A percentile compares a stretch with the other conserved stretches of the same genome.
These are phyloP conservation scores for Pachyrhizus erosus DNA, from an alignment of 306 rosid species.

Conservation along the genomic window DNA sequence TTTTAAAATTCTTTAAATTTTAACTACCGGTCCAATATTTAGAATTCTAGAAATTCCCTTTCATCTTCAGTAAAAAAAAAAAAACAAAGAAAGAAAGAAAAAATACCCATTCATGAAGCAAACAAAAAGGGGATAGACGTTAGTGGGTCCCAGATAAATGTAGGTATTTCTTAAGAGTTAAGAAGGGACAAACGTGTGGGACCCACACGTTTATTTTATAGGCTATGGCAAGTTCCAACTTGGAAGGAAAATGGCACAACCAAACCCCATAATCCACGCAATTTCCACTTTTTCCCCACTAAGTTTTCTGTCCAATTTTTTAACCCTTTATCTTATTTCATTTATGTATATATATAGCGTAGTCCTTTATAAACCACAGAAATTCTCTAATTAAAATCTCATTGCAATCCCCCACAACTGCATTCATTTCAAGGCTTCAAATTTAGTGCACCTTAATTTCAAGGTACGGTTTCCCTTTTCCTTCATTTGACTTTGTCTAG, in stretches of 20 bases:
- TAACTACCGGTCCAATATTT: background rate
- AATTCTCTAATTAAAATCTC: background rate
- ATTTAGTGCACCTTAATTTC: background rate
- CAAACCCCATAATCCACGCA: background rate
- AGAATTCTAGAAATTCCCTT: background rate
- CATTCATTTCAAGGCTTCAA: background rate
- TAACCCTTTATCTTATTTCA: constrained; percentile 2
- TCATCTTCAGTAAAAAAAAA: too few relatives aligned
- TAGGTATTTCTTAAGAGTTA: background rate
- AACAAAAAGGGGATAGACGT: too few relatives aligned
- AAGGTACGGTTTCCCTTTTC: constrained; percentile 33
- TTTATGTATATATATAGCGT: background rate
- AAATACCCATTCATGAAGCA: too few relatives aligned
- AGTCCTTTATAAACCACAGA: background rate
- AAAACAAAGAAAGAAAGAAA: background rate
- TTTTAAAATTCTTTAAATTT: background rate
- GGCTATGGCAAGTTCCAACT: background rate
- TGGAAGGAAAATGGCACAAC: constrained; percentile 4
- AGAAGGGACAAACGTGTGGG: background rate
- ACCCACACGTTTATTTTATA: constrained; percentile 19
- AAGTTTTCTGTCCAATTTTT: background rate
- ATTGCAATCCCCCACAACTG: background rate
- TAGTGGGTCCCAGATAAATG: background rate
- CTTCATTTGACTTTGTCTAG: constrained; percentile 39
- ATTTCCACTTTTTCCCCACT: background rate